These are phyloP conservation scores for Candida saitoana DNA, from an alignment of 805 yeast species.

Conservation along the genomic window DNA sequence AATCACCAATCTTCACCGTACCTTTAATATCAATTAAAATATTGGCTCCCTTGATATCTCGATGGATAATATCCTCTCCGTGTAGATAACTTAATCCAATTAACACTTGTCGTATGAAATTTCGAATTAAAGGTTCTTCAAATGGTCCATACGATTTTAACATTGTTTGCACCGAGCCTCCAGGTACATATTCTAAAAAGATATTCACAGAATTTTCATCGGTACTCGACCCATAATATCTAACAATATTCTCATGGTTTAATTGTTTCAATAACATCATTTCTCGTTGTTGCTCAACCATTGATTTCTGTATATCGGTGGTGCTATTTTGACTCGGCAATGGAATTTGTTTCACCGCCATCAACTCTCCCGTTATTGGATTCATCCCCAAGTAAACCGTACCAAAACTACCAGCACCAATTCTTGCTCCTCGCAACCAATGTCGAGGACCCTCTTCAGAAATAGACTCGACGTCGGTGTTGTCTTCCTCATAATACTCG, in stretches of 20 bases:
- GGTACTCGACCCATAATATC: conserved; percentile 83
- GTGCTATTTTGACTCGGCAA: conserved; percentile 45
- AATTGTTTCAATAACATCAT: conserved; percentile 71
- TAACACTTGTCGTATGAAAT: conserved; percentile 70
- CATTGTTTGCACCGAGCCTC: conserved; percentile 60
- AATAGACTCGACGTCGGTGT: conserved; percentile 5
- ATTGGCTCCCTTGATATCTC: conserved; percentile 89
- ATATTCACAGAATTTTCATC: conserved; percentile 73
- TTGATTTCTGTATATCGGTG: conserved; percentile 32
- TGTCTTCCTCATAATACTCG: conserved; percentile 12
- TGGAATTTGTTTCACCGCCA: conserved; percentile 96
- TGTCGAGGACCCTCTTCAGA: conserved; percentile 48
- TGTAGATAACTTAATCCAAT: conserved; percentile 74
- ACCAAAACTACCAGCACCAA: conserved; percentile 95
- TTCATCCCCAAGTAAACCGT: conserved; percentile 90
- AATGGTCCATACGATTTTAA: conserved; percentile 71
- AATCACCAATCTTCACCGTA: conserved; percentile 79
- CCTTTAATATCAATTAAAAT: conserved; percentile 77
- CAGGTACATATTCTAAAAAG: conserved; percentile 61
- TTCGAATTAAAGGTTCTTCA: conserved; percentile 69
- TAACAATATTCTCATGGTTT: conserved; percentile 88
- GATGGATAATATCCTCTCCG: conserved; percentile 69
- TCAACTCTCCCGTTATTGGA: conserved; percentile 85
- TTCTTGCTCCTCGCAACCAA: conserved; percentile 90
- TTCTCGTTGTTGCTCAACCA: conserved; percentile 83